These are phyloP conservation scores for Pyrenophora seminiperda DNA, from an alignment of 2,329 filamentous ascomycete genomes.

Conservation along the genomic window DNA sequence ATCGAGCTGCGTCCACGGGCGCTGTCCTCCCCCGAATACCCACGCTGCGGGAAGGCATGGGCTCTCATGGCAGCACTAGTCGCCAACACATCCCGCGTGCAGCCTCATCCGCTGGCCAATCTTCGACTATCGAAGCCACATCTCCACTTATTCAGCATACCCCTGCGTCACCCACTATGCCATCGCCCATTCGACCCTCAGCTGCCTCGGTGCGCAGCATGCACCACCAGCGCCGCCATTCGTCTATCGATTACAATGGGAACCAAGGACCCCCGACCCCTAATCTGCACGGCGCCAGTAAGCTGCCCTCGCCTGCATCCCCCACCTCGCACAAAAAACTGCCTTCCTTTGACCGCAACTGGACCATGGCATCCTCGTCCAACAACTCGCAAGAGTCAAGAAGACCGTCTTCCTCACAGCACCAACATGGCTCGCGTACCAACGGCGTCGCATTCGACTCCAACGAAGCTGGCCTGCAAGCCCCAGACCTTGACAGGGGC, in stretches of 20 bases:
- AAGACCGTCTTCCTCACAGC: slow-evolving; percentile 42
- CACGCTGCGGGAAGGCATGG: slow-evolving; percentile 42
- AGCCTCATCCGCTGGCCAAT: slow-evolving; percentile 40
- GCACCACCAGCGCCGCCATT: slow-evolving; percentile 84
- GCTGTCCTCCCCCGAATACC: slow-evolving; percentile 48
- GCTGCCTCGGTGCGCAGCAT: slow-evolving; percentile 81
- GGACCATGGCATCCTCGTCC: slow-evolving; percentile 57
- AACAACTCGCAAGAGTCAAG: slow-evolving; percentile 36
- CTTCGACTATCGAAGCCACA: slow-evolving; percentile 42
- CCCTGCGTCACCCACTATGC: slow-evolving; percentile 49
- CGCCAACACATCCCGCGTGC: slow-evolving; percentile 40
- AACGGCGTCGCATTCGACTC: slow-evolving; percentile 34
- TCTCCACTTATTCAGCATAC: slow-evolving; percentile 54
- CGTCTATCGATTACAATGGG: slow-evolving; percentile 74
- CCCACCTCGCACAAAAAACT: slow-evolving; percentile 58
- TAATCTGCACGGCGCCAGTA: slow-evolving; percentile 21
- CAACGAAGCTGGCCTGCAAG: slow-evolving; percentile 36
- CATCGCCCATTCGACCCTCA: slow-evolving; percentile 64
- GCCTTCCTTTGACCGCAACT: slow-evolving; percentile 63
- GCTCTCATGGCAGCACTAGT: slow-evolving; percentile 30
- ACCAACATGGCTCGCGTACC: slow-evolving; percentile 39
- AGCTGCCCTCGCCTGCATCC: slow-evolving; percentile 26
- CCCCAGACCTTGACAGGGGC: slow-evolving; percentile 74
- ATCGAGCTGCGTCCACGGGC: slow-evolving; percentile 53
- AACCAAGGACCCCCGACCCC: slow-evolving; percentile 47